Evolutionary conservation across 495 filamentous ascomycete genomes (phyloP), one percentile per base, ranked within the genome.

Genomic region (Evernia prunastri): DNA sequence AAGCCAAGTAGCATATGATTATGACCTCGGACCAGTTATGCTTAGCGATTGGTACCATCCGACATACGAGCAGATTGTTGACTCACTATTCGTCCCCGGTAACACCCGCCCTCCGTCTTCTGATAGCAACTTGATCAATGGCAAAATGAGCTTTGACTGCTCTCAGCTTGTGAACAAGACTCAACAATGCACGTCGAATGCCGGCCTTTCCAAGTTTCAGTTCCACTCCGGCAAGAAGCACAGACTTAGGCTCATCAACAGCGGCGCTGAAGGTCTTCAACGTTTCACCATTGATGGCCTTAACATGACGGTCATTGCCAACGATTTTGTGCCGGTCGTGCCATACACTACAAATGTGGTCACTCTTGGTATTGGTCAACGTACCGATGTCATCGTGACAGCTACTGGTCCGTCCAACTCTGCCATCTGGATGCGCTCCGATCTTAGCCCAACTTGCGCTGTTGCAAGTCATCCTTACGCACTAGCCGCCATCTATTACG

Each of bases 171-270:
- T 69, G 29, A 63, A 65, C 37, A 61, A 67, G 13, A 77, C 71
- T 8, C 77, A 80, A 66, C 6, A 6, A 13, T 81, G 82, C 13
- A 63, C 68, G 29, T 74, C 78, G 1, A 63, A 71, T n/a, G 69
- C 69, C 13, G 69, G 69, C 25, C 59, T 74, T 3, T 42, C 72
- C 12, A 74, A 74, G 27, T 72, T 74, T 45, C 63, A 63, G 4
- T 76, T 83, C 33, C 67, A 63, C 0, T 58, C 68, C 18, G 80
- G 82, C 35, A 72, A 78, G 66, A 79, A 73, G 40, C 81, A 87
- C 63, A 78, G 78, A 15, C 68, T 89, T 5, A 72, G 85, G 7
- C 69, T 89, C 6, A 76, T 88, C 67, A 87, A 87, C 69, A 73
- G 73, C 20, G 79, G 77, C 8, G 72, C 81, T 15, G 82, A 86